Evolutionary conservation across 2,329 filamentous ascomycete genomes (phyloP), one percentile per base, ranked within the genome.

Genomic region (Apiospora hydei): DNA sequence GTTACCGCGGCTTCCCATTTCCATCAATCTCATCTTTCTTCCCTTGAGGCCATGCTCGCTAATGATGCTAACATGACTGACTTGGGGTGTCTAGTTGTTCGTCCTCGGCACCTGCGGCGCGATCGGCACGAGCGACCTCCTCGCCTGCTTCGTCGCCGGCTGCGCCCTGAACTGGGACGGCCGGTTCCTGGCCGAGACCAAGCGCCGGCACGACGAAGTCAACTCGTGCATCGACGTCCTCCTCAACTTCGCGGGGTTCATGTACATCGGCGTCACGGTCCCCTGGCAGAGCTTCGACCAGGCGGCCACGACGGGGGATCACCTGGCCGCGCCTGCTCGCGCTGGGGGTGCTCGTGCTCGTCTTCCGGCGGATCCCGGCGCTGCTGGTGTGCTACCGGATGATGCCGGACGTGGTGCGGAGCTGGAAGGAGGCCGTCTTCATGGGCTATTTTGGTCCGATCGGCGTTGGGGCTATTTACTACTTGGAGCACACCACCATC

Each of bases 151-250:
- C 72, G 83, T 88, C 3, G 89, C 90, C 0, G 90, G 89, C 8
- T 87, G 85, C 75, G 84, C 85, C 16, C 80, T 91, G 66, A 91
- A 91, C 79, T 91, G 89, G 90, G 87, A 91, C 71, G 89, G 89
- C 3, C 77, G 84, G n/a, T 91, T 88, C 75, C 85, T 90, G 3
- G 82, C 82, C 5, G 89, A 91, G 77, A 84, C 86, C 0, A 83
- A 89, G 71, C 80, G 83, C 11, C 85, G 88, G 11, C 88, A 90
- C 75, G 89, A 91, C 72, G 88, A 90, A 67, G 88, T 91, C 75
- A 91, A 91, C 77, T 84, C 85, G 2, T 86, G 85, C 38, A 74
- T 80, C 51, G 77, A 80, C 68, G 64, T 78, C 57, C 71, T 78
- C 0, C 74, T 80, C 8, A 77, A 80, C 74, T 71, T 76, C 47